A percentile compares a stretch with the other conserved stretches of the same genome.
Conservation (phyloP, 225 moss, liverwort and hornwort species). For the Pseudoscleropodium purum region DNA sequence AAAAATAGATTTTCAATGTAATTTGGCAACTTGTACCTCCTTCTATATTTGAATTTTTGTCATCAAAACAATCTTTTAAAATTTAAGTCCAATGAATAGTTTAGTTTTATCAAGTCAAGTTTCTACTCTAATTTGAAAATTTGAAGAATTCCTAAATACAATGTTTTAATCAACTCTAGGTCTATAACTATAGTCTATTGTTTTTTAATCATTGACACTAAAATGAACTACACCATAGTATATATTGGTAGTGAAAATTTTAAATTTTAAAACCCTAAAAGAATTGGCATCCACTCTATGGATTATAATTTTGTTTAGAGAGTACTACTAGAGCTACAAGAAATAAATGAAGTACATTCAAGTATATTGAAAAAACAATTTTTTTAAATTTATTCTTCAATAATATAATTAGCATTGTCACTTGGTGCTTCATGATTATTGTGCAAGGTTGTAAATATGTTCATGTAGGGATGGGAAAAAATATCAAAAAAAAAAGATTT, state of each 20-base stretch:
- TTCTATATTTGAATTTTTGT: background rate
- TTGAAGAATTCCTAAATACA: background rate
- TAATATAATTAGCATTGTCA: background rate
- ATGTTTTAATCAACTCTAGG: background rate
- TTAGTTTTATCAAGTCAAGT: background rate
- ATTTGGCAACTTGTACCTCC: background rate
- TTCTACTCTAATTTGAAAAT: background rate
- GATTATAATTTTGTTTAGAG: background rate
- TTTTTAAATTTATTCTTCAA: background rate
- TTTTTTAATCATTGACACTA: background rate
- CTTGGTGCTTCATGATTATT: background rate
- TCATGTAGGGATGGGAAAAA: background rate
- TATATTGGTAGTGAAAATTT: background rate
- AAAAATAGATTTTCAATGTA: background rate
- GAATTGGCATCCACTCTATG: rapidly evolving
- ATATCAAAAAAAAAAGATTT: background rate
- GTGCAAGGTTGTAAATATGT: background rate
- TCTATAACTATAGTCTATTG: background rate
- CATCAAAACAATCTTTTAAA: background rate
- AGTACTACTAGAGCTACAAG: rapidly evolving
- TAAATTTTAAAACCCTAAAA: background rate
- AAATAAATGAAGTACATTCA: background rate
- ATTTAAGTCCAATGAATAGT: background rate
- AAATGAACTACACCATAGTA: background rate
- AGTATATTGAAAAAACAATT: background rate